Conservation (phyloP, 805 yeast genomes). For the Groenewaldozyma tartarivorans region DNA sequence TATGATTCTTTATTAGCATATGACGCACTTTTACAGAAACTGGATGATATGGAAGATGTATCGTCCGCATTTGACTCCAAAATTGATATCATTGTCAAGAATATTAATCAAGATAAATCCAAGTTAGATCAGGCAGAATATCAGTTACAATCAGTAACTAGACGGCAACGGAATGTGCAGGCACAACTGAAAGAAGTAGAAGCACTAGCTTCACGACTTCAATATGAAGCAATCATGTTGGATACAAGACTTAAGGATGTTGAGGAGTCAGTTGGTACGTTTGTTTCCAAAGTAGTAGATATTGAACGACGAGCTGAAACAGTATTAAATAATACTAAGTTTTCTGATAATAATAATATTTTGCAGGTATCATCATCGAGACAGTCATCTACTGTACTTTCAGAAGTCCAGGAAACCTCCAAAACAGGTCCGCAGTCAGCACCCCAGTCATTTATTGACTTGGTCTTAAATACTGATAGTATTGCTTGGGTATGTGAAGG, state of each 20-base stretch:
- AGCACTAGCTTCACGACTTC: conserved; percentile 29
- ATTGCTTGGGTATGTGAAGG: no score
- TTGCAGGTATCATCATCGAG: no score
- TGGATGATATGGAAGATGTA: conserved; percentile 1
- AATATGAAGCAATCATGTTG: conserved; percentile 55
- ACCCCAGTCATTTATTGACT: no score
- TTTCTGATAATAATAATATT: no score
- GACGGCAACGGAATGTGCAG: conserved; percentile 6
- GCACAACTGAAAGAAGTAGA: conserved; percentile 16
- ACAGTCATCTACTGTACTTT: no score
- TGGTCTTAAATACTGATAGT: no score
- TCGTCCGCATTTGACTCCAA: not conserved
- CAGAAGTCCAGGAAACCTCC: no score
- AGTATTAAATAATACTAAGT: no score
- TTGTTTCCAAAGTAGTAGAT: conserved; percentile 30
- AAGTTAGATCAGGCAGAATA: conserved; percentile 1
- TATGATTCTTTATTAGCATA: not conserved
- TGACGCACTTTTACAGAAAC: not conserved
- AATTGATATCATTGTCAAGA: not conserved
- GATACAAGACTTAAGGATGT: conserved; percentile 57
- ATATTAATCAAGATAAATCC: not conserved
- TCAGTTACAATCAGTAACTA: conserved; percentile 2
- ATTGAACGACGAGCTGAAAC: conserved; percentile 24
- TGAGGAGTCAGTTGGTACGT: conserved; percentile 45
- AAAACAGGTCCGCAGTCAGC: no score